These are phyloP conservation scores for Hericium erinaceus DNA, from an alignment of 768 basidiomycete genomes.

Conservation along the genomic window DNA sequence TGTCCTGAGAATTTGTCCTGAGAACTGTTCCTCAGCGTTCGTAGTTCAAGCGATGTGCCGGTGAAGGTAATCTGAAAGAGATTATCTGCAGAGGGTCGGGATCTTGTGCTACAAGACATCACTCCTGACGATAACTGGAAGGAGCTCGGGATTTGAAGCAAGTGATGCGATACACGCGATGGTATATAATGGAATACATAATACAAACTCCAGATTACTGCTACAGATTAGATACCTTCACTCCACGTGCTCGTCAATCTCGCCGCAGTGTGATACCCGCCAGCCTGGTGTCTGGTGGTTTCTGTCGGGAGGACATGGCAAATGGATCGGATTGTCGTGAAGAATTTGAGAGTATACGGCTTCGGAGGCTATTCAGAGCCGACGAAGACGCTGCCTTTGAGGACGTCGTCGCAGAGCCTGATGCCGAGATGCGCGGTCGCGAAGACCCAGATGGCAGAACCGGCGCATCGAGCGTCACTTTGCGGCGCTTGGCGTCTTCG, in stretches of 20 bases:
- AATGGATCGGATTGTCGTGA: conserved; percentile 2
- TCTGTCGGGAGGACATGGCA: not conserved
- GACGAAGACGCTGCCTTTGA: conserved; percentile 2
- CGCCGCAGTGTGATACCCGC: conserved; percentile 8
- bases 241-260: not conserved
- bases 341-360: conserved; percentile 11
- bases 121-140: too few species aligned
- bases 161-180: too few species aligned
- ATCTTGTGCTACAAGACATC: too few species aligned
- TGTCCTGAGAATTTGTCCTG: too few species aligned
- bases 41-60: too few species aligned
- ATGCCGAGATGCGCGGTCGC: not conserved
- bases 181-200: not conserved
- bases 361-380: not conserved
- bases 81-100: too few species aligned
- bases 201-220: not conserved
- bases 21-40: too few species aligned
- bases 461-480: conserved; percentile 15
- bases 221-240: not conserved
- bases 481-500: conserved; percentile 40
- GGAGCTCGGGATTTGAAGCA: too few species aligned
- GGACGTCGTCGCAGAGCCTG: conserved; percentile 1
- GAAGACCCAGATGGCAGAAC: not conserved
- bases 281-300: not conserved
- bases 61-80: too few species aligned